phyloP scores from a whole-genome alignment of 2,329 filamentous ascomycete genomes.

The Aspergillus terreus region DNA sequence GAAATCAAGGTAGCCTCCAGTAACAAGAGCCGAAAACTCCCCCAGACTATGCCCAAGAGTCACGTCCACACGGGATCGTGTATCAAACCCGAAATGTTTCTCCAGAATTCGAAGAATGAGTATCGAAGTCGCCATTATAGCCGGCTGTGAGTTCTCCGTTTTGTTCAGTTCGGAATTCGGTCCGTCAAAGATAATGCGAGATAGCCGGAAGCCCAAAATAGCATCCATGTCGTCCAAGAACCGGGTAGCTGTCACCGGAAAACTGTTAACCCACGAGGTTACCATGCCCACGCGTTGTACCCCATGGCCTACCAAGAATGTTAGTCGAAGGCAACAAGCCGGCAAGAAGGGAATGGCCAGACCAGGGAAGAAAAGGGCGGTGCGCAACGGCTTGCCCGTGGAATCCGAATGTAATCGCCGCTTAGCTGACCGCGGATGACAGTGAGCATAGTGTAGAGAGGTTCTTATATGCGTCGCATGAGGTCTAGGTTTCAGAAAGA shows the following conservation, averaged over 20 bases:
- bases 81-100: constrained; percentile 74
- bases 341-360: constrained; percentile 3
- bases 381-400: constrained; percentile 28
- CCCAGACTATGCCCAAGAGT: constrained; percentile 87
- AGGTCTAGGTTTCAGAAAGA: background rate
- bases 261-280: constrained; percentile 78
- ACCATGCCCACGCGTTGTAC: constrained; percentile 88
- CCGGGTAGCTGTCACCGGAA: constrained; percentile 71
- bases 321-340: constrained; percentile 9
- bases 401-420: constrained; percentile 4
- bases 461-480: constrained; percentile 2
- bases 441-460: constrained; percentile 1
- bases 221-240: constrained; percentile 83
- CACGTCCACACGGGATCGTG: constrained; percentile 69
- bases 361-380: constrained; percentile 49
- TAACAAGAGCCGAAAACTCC: constrained; percentile 87
- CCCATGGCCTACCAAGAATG: constrained; percentile 65
- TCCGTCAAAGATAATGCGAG: constrained; percentile 72
- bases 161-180: constrained; percentile 72
- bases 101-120: constrained; percentile 85
- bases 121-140: constrained; percentile 92
- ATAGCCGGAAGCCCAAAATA: constrained; percentile 69
- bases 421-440: background rate
- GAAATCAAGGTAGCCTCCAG: constrained; percentile 75
- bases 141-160: constrained; percentile 86